Conservation (phyloP, 225 moss, liverwort and hornwort genomes). For the Marchantia paleacea region DNA sequence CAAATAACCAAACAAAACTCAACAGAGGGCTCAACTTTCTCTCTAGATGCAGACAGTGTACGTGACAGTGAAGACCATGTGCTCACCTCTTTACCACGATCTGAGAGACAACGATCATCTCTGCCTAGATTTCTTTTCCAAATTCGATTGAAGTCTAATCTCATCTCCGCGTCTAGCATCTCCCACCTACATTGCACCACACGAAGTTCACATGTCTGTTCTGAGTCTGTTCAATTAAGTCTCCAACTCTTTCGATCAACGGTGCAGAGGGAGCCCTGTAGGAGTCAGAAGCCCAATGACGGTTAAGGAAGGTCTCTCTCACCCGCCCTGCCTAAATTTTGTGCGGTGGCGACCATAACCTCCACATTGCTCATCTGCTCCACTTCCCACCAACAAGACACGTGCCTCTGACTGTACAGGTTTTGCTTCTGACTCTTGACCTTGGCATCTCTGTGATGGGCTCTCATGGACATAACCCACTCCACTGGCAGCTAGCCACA, state of each 20-base stretch:
- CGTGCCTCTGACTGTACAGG: constrained; percentile 58
- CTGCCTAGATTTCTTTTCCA: constrained; percentile 98
- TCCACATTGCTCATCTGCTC: constrained; percentile 99
- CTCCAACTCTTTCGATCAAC: too few species aligned
- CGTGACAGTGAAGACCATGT: background rate
- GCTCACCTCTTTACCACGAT: constrained; percentile 84
- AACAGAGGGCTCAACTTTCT: background rate
- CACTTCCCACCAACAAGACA: constrained; percentile 87
- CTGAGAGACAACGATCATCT: constrained; percentile 92
- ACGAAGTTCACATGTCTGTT: background rate
- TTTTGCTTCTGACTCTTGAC: background rate
- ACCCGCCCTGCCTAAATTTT: constrained; percentile 87
- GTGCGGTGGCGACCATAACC: constrained; percentile 98
- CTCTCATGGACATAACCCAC: constrained; percentile 50
- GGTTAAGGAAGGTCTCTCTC: background rate
- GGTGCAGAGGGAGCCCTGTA: too few species aligned
- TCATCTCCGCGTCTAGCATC: constrained; percentile 85
- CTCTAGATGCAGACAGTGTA: background rate
- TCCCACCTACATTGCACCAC: constrained; percentile 54
- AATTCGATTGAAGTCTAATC: constrained; percentile 77
- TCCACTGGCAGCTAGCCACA: constrained; percentile 93
- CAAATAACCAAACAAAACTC: background rate
- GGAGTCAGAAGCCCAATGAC: too few species aligned
- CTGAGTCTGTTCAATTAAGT: background rate
- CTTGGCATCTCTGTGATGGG: background rate